Evolutionary conservation across 140 eudicot species (phyloP).

Genomic region (Senecio squalidus): DNA sequence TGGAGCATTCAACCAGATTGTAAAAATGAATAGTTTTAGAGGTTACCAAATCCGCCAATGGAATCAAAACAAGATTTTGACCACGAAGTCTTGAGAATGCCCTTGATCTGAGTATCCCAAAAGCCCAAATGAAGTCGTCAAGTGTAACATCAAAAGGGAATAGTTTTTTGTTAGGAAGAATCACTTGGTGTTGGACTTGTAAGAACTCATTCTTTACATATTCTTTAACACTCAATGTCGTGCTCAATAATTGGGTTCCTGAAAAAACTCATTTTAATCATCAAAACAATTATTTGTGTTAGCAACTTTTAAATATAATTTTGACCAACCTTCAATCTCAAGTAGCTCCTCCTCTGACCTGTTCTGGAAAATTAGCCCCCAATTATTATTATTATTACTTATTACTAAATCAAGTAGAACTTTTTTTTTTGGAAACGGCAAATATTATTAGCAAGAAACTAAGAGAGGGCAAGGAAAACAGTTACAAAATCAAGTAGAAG

Average conservation of each 20-base stretch:
- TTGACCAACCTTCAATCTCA: constrained; percentile 78
- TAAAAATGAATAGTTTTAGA: constrained; percentile 4
- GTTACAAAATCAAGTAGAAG: constrained; percentile 22
- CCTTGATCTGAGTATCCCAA: constrained; percentile 90
- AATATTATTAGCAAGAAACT: too few relatives aligned
- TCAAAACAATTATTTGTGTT: not conserved
- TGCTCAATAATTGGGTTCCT: constrained; percentile 84
- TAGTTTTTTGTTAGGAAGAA: constrained; percentile 66
- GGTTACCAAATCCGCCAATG: constrained; percentile 88
- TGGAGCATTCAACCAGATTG: constrained; percentile 13
- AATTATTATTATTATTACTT: not conserved
- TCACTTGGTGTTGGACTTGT: constrained; percentile 65
- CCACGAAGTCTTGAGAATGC: constrained; percentile 84
- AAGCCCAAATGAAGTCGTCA: constrained; percentile 91
- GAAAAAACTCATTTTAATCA: constrained; percentile 20
- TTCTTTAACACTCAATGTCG: constrained; percentile 82
- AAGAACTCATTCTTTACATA: constrained; percentile 69
- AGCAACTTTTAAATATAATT: not conserved
- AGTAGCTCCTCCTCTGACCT: constrained; percentile 99
- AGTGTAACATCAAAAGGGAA: constrained; percentile 65
- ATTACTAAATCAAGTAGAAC: too few relatives aligned
- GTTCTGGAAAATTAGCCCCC: constrained; percentile 52
- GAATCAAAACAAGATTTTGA: constrained; percentile 81
- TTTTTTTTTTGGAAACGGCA: too few relatives aligned
- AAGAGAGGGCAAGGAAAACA: not conserved